Evolutionary conservation across 2,329 filamentous ascomycete genomes (phyloP).

Genomic region (Talaromyces sp.): DNA sequence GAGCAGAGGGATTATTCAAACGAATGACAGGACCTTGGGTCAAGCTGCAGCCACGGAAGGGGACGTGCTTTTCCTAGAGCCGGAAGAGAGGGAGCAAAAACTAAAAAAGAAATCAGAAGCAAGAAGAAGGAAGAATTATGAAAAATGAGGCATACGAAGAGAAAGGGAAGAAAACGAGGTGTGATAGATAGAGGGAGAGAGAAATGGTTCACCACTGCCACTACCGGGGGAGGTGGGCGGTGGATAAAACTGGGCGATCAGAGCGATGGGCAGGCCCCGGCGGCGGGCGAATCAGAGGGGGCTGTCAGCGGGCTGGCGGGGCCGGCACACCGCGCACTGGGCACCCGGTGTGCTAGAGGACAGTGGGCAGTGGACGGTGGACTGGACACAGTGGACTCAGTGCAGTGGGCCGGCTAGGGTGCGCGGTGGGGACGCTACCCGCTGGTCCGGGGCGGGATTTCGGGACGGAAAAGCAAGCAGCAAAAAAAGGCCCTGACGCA

Average conservation of each 20-base stretch:
- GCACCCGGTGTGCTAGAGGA: background rate
- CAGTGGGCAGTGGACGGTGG: background rate
- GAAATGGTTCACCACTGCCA: background rate
- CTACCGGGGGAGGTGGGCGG: conserved; percentile 15
- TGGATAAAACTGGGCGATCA: conserved; percentile 26
- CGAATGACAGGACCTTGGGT: conserved; percentile 31
- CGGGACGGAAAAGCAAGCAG: conserved; percentile 8
- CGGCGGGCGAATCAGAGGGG: conserved; percentile 21
- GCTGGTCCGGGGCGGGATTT: conserved; percentile 17
- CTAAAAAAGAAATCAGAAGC: conserved; percentile 23
- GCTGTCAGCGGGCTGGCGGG: background rate
- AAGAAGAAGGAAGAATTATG: conserved; percentile 19
- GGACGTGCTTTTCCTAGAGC: conserved; percentile 19
- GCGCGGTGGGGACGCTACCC: background rate
- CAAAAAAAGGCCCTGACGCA: background rate
- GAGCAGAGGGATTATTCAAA: conserved; percentile 14
- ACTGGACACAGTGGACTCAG: background rate
- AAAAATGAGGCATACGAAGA: conserved; percentile 26
- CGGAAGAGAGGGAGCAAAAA: conserved; percentile 15
- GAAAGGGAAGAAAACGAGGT: conserved; percentile 25
- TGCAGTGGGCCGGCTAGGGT: too few species aligned
- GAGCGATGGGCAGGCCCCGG: background rate
- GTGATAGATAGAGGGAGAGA: conserved; percentile 12
- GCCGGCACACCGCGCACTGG: background rate
- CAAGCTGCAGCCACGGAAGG: conserved; percentile 19